phyloP scores from a whole-genome alignment of 305 asterid species.

The Withania somnifera region DNA sequence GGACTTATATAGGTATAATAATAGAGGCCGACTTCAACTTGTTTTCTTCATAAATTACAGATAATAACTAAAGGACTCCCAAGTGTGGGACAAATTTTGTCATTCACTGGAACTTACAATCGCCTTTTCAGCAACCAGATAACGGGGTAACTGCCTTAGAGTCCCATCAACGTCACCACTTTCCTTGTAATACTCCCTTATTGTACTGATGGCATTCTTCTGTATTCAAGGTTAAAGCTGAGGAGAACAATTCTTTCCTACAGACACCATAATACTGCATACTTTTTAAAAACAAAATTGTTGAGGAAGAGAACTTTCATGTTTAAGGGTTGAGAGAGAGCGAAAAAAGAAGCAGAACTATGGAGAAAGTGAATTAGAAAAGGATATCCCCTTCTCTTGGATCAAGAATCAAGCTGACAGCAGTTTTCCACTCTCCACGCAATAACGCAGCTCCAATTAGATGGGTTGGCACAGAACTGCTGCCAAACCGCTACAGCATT shows the following conservation, averaged over 20 bases:
- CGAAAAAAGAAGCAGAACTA: background rate
- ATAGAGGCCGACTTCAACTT: background rate
- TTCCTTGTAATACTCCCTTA: constrained; percentile 76
- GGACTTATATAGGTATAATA: background rate
- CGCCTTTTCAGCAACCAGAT: constrained; percentile 87
- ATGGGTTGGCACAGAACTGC: constrained; percentile 91
- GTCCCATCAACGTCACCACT: constrained; percentile 80
- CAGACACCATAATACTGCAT: background rate
- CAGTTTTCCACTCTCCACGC: constrained; percentile 92
- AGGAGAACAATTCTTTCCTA: constrained; percentile 19
- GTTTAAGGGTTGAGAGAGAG: background rate
- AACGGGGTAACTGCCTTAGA: constrained; percentile 71
- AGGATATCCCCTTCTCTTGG: constrained; percentile 99
- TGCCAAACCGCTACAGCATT: constrained; percentile 81
- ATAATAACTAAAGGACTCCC: background rate
- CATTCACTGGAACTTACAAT: constrained; percentile 45
- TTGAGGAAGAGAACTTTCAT: background rate
- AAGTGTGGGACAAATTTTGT: background rate
- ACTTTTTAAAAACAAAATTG: background rate
- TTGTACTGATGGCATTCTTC: constrained; percentile 45
- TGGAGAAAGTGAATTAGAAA: constrained; percentile 16
- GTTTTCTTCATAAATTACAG: background rate
- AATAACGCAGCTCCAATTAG: constrained; percentile 77
- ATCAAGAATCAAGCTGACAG: constrained; percentile 73
- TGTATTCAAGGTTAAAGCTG: constrained; percentile 51